Evolutionary conservation across 148 eudicot genomes (phyloP), one percentile per base, ranked within the genome.

Genomic region (Fallopia convolvulus): DNA sequence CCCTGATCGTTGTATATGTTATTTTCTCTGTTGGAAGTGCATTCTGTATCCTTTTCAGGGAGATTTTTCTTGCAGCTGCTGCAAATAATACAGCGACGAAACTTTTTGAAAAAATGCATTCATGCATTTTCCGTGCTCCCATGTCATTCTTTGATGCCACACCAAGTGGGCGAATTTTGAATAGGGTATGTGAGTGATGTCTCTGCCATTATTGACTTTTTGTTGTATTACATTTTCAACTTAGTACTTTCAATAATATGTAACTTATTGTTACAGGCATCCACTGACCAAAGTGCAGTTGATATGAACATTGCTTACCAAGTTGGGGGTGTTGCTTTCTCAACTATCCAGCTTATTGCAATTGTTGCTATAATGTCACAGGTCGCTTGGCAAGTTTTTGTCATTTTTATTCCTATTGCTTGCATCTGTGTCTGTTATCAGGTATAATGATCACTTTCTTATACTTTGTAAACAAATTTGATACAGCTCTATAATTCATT

Each of bases 121-220:
- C 47, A 0, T 80, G 87, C 83, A 84, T 91, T 49, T 91, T 91
- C 21, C 90, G 95, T 63, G 92, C 95, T 53, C 91, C 92, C 17
- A 91, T 91, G 92, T 91, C 95, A 32, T 91, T 89, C 84, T 91
- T 91, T 75, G 95, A 91, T 82, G 77, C 92, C 82, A 91, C 92
- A 26, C 95, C 95, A 49, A 87, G 89, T 70, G 92, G 95, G 6
- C 82, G 95, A 65, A 86, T 91, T 78, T 77, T 91, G 36, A 91
- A 87, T 30, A 80, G 95, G 86, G 95, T 91, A 87, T 17, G 65
- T 72, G 52, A 49, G 39, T 36, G 39, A 36, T 26, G 48, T 33
- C 52, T 75, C 12, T 36, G 20, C 6, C 1, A 11, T 73, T 26
- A 39, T 53, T 12, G 2, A 6, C 0, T 56, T n/a, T 18, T 10